phyloP scores from a whole-genome alignment of 305 asterid species.

The Fraxinus velutina region DNA sequence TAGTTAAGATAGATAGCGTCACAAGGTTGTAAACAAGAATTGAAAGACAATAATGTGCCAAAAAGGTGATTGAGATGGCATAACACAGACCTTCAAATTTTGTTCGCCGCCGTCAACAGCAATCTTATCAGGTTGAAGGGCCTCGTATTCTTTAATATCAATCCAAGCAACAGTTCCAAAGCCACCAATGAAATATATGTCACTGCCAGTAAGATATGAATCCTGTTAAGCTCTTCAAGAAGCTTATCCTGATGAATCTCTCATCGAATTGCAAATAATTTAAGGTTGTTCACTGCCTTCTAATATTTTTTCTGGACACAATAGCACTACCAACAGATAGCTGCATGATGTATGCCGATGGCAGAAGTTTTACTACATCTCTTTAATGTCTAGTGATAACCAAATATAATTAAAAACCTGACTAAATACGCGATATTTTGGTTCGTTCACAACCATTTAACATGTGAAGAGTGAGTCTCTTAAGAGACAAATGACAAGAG shows the following conservation, averaged over 20 bases:
- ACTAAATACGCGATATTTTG: not conserved
- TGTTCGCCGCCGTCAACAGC: constrained; percentile 95
- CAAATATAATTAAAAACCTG: not conserved
- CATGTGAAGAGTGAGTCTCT: not conserved
- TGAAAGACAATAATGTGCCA: not conserved
- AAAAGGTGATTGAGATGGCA: not conserved
- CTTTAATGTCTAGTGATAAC: not conserved
- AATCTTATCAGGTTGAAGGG: constrained; percentile 76
- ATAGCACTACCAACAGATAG: not conserved
- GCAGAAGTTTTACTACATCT: not conserved
- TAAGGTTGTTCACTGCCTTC: not conserved
- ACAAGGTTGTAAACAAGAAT: not conserved
- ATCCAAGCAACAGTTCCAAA: constrained; percentile 98
- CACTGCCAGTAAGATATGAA: constrained; percentile 46
- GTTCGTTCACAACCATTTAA: not conserved
- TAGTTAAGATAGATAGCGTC: not conserved
- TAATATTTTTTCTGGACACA: not conserved
- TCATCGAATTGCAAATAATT: not conserved
- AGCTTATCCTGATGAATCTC: not conserved
- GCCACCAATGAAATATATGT: constrained; percentile 93
- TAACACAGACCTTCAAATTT: constrained; percentile 58
- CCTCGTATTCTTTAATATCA: constrained; percentile 80
- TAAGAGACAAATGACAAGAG: not conserved
- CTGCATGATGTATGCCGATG: not conserved
- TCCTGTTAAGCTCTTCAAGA: constrained; percentile 5